phyloP scores from a whole-genome alignment of 768 basidiomycete species.

The Suillus discolor region DNA sequence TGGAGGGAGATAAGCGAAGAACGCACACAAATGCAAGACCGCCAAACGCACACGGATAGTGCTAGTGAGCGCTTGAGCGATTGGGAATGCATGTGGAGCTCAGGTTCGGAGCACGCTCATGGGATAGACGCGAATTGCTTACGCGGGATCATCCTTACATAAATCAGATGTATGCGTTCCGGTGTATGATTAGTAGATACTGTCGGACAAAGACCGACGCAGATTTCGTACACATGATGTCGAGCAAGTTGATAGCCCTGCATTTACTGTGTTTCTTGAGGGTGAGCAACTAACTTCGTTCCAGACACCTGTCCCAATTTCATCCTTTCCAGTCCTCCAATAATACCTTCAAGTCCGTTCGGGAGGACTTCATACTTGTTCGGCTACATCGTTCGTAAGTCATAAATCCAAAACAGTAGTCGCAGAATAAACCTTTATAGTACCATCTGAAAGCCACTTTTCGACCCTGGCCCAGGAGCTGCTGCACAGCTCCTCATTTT shows the following conservation, averaged over 20 bases:
- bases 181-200: no score
- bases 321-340: constrained; percentile 38
- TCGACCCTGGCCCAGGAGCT: constrained; percentile 22
- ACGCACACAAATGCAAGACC: no score
- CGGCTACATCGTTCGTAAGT: constrained; percentile 33
- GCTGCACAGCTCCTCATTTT: constrained; percentile 23
- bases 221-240: no score
- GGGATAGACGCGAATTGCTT: no score
- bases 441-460: constrained; percentile 31
- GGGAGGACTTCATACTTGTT: constrained; percentile 43
- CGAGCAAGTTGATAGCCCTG: neutral
- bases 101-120: no score
- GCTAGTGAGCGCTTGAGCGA: no score
- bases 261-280: constrained; percentile 37
- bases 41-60: no score
- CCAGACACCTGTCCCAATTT: constrained; percentile 41
- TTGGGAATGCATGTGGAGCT: no score
- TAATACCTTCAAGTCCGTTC: constrained; percentile 41
- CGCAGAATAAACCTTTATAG: constrained; percentile 25
- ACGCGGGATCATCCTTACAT: no score
- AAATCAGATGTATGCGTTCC: no score
- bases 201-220: no score
- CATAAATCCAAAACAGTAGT: neutral
- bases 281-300: constrained; percentile 44
- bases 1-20: no score